phyloP scores from a whole-genome alignment of 192 early-diverging fungal genomes.

The Gonapodya prolifera region DNA sequence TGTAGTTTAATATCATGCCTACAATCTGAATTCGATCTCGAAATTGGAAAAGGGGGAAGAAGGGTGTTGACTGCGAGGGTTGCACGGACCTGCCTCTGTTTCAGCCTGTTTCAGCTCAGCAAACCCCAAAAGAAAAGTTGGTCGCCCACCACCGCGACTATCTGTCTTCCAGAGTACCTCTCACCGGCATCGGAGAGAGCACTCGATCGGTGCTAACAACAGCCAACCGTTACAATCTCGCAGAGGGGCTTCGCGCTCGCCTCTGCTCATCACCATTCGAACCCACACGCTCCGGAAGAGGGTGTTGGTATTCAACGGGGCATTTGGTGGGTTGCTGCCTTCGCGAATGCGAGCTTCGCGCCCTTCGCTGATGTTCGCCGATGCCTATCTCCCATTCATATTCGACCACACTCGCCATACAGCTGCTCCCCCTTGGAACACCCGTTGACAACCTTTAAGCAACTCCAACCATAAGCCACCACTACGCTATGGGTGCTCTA shows the following conservation, averaged over 20 bases:
- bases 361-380: background rate
- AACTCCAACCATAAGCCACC: no score
- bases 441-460: no score
- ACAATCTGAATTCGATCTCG: background rate
- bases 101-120: no score
- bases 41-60: background rate
- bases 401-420: background rate
- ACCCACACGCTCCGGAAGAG: background rate
- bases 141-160: background rate
- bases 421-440: background rate
- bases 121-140: background rate
- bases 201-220: no score
- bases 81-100: background rate
- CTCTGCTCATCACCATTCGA: background rate
- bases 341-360: background rate
- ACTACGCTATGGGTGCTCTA: no score
- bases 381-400: background rate
- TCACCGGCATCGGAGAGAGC: no score
- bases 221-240: no score
- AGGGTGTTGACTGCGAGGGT: background rate
- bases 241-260: background rate
- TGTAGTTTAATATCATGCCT: background rate
- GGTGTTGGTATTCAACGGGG: background rate
- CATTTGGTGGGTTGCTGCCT: background rate
- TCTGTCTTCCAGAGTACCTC: background rate